Base-by-base conservation (phyloP, 345 rosid species). In the Camelina neglecta region DNA sequence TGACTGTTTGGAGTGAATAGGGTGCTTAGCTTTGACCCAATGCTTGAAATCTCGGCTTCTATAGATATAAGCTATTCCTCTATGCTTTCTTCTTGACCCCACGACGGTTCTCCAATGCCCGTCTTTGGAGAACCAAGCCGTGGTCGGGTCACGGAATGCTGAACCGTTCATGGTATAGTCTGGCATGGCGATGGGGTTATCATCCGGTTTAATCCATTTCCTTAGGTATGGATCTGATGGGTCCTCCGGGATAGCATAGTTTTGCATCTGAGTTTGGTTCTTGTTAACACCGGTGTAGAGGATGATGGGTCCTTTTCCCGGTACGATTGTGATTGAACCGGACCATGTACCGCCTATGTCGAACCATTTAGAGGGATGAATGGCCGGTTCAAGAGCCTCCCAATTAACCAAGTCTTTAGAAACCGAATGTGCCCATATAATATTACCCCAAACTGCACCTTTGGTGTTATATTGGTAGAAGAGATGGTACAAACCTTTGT, bases 391-490 rank as follows among this genome's bases (percentile, higher is more conserved):
- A 2, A 95, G 86, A 5, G 91, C 75, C 57, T 69, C 44, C 99
- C 98, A 95, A 39, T 88, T 92, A 60, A 95, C 75, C 75, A 95
- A 74, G 74, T 95, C 98, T 67, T 60, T 88, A 1, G 99, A 95
- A 1, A 95, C 91, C 0, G 98, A 95, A 73, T 95, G 99, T 5
- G 93, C 99, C 99, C 99, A 95, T 0, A 95, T 86, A 6, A 92
- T 90, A 78, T 92, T 88, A n/a, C 97, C 99, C 97, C 97, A 95
- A 1, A 92, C 97, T 1, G 97, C 86, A 9, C 97, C 90, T 58
- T 88, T 81, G 31, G 99, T 91, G 57, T 92, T 94, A 69, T 92
- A 94, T 47, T 95, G 99, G 67, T 92, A 95, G 84, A 95, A 95
- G 0, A 95, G 75, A 67, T 92, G 99, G 76, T 95, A 95, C 0